Conservation (phyloP, 2,329 filamentous ascomycete genomes). For the Mollisiaceae sp. region DNA sequence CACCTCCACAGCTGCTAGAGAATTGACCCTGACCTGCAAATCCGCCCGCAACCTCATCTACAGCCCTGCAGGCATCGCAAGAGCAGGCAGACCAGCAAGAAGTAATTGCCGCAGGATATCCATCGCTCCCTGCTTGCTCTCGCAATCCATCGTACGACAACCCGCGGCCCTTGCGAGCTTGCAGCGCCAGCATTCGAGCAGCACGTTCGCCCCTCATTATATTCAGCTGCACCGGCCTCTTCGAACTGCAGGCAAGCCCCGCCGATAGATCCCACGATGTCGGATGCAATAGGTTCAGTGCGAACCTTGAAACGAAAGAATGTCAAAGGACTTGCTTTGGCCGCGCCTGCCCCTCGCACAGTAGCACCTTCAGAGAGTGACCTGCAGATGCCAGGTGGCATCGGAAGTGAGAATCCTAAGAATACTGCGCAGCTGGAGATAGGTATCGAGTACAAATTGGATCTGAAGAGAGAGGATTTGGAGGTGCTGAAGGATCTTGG, state of each 20-base stretch:
- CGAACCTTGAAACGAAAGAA: constrained; percentile 99
- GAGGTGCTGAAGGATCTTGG: constrained; percentile 94
- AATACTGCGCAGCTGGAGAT: constrained; percentile 82
- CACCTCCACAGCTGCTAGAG: constrained; percentile 2
- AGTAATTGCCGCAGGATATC: constrained; percentile 5
- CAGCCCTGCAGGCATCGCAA: constrained; percentile 18
- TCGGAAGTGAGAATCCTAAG: constrained; percentile 60
- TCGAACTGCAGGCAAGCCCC: background rate
- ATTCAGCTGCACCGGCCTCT: background rate
- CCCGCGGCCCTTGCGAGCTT: background rate
- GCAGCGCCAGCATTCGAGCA: background rate
- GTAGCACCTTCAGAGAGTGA: constrained; percentile 76
- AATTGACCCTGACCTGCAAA: constrained; percentile 2
- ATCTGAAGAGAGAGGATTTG: constrained; percentile 89
- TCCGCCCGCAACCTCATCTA: constrained; percentile 18
- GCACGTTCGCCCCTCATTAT: background rate
- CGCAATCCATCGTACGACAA: constrained; percentile 1
- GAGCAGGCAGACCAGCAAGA: background rate
- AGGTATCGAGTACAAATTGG: constrained; percentile 94
- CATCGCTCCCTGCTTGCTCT: constrained; percentile 5
- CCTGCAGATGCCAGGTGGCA: constrained; percentile 63
- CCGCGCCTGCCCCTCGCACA: constrained; percentile 74
- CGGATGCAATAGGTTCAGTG: constrained; percentile 62
- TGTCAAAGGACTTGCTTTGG: constrained; percentile 92
- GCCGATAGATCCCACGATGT: constrained; percentile 51